These are phyloP conservation scores for Penicillium egyptiacum DNA, from an alignment of 495 filamentous ascomycete species.

Conservation along the genomic window DNA sequence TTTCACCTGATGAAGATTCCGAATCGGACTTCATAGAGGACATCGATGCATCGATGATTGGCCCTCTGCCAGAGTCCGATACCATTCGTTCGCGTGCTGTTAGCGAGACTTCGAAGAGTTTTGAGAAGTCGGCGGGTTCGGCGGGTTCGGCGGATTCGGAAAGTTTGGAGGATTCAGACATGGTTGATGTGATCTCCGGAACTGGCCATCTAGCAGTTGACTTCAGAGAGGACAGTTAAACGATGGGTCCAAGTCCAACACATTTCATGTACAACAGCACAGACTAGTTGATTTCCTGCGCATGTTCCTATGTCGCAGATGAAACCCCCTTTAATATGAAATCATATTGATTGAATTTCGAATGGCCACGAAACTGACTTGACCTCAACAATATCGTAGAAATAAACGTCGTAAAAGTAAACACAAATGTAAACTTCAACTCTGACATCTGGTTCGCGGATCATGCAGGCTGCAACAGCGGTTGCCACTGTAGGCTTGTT, in stretches of 20 bases:
- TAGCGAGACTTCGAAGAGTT: background rate
- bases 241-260: background rate
- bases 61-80: conserved; percentile 1
- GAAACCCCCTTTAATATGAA: background rate
- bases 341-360: background rate
- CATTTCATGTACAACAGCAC: background rate
- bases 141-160: background rate
- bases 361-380: background rate
- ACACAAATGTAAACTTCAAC: background rate
- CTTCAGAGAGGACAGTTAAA: background rate
- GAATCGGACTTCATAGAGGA: background rate
- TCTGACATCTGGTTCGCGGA: background rate
- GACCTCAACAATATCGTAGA: background rate
- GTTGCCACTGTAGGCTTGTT: conserved; percentile 9
- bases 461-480: conserved; percentile 2
- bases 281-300: background rate
- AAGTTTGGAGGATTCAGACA: background rate
- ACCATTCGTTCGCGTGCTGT: background rate
- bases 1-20: background rate
- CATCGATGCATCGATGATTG: background rate
- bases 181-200: background rate
- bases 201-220: background rate
- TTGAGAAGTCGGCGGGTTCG: background rate
- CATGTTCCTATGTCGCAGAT: background rate
- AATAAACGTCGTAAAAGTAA: background rate